phyloP scores from a whole-genome alignment of 2,329 filamentous ascomycete species.

The Cercospora sp. region DNA sequence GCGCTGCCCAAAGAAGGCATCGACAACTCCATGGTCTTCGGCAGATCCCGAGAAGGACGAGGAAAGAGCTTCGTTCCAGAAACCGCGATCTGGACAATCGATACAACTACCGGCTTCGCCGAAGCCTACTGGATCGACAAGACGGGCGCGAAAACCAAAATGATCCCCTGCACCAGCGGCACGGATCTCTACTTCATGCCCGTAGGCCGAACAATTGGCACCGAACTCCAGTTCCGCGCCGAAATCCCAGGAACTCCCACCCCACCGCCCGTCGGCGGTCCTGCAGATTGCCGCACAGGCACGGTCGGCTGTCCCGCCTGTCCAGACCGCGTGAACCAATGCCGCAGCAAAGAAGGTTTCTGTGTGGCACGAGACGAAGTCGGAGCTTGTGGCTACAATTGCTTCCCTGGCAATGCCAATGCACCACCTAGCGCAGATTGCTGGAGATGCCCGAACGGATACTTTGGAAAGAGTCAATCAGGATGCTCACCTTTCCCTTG shows the following conservation, averaged over 20 bases:
- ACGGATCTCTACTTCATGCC: background rate
- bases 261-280: background rate
- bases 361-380: conserved; percentile 1
- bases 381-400: conserved; percentile 3
- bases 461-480: background rate
- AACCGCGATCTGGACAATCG: conserved; percentile 1
- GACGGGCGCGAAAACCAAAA: background rate
- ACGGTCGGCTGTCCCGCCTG: background rate
- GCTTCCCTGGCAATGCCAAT: background rate
- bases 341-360: background rate
- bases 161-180: background rate
- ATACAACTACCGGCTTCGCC: background rate
- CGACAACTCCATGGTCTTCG: background rate
- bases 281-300: background rate
- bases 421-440: background rate
- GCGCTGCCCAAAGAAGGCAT: background rate
- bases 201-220: background rate
- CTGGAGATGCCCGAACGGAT: background rate
- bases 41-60: background rate
- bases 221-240: background rate
- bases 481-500: background rate
- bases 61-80: background rate
- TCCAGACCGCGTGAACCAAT: background rate
- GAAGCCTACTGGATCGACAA: conserved; percentile 2
- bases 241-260: background rate